These are phyloP conservation scores for Macrotyloma uniflorum DNA, from an alignment of 306 rosid species.

Conservation along the genomic window DNA sequence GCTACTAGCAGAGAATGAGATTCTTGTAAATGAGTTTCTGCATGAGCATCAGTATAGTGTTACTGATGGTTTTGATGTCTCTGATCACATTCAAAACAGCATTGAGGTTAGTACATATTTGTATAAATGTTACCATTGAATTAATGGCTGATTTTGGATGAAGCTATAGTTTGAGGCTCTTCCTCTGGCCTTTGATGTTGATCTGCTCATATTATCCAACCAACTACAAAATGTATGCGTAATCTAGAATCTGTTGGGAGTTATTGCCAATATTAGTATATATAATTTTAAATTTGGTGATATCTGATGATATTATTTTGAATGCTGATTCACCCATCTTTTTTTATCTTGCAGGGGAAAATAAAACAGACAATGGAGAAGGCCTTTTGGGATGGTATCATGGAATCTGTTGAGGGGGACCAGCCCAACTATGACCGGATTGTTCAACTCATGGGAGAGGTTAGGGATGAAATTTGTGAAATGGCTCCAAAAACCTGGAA, in stretches of 20 bases:
- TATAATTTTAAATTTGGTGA: constrained; percentile 3
- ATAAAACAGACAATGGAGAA: constrained; percentile 76
- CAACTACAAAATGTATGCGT: neutral
- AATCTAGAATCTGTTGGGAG: constrained; percentile 1
- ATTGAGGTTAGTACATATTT: constrained; percentile 63
- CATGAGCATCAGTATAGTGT: constrained; percentile 61
- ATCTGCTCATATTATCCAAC: constrained; percentile 1
- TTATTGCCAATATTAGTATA: neutral
- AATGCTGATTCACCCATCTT: neutral
- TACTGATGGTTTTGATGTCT: constrained; percentile 47
- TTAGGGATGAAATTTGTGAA: constrained; percentile 83
- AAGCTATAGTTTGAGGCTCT: constrained; percentile 6
- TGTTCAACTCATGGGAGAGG: constrained; percentile 77
- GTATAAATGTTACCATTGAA: neutral
- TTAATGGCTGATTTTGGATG: constrained; percentile 15
- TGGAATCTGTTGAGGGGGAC: constrained; percentile 74
- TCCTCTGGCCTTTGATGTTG: constrained; percentile 15
- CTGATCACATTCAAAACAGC: constrained; percentile 54
- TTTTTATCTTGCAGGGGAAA: constrained; percentile 58
- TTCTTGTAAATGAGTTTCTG: constrained; percentile 79
- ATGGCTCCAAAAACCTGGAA: constrained; percentile 91
- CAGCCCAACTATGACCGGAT: constrained; percentile 74
- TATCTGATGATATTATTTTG: neutral
- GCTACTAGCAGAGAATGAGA: constrained; percentile 67
- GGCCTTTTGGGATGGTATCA: constrained; percentile 89